Base-by-base conservation (phyloP, 2,329 filamentous ascomycete genomes). In the Lecanicillium sp. region DNA sequence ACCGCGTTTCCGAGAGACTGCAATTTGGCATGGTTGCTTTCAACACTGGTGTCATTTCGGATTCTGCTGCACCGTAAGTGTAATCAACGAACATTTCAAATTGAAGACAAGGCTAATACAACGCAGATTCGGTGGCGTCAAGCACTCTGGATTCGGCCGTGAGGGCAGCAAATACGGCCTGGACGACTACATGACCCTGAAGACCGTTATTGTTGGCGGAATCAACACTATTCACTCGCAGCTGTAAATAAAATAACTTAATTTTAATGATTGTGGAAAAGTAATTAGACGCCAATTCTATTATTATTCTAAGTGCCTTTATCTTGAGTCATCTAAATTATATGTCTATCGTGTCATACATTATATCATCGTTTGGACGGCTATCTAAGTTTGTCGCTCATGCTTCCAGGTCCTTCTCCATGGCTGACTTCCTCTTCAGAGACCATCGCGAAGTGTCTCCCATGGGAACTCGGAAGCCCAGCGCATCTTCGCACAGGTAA, bases 121-220 rank as follows among this genome's bases (percentile, higher is more conserved):
- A 49, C 0, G 55, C 53, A 13, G 47, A 0, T 61, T 61, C 45
- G 58, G 58, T 0, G 58, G 58, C 8, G 46, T 58, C 4, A 61
- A 61, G 41, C 49, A 59, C 40, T 55, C 52, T 5, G 57, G 58
- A 0, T 57, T 56, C 15, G 57, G 58, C 0, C 43, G 51, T 10
- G 58, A 61, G 32, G 86, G 86, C 8, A 83, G 81, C 46, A 74
- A 79, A 56, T 84, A 87, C 44, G 85, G 85, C 13, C 78, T 88
- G 44, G 76, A 79, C 12, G 86, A 90, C 62, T 90, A 87, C 56
- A 71, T 81, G 55, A 63, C 75, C 29, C 82, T 82, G 46, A 90
- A 90, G 70, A 84, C 73, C 54, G 52, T 65, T 18, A 65, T 39
- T 25, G 22, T 25, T 25, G 22, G 22, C 7, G 22, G 22, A 7